Percentiles rank a stretch among this genome's conserved stretches.
These are phyloP conservation scores for Allantophomopsis lycopodina DNA, from an alignment of 2,329 filamentous ascomycete species.

Conservation along the genomic window DNA sequence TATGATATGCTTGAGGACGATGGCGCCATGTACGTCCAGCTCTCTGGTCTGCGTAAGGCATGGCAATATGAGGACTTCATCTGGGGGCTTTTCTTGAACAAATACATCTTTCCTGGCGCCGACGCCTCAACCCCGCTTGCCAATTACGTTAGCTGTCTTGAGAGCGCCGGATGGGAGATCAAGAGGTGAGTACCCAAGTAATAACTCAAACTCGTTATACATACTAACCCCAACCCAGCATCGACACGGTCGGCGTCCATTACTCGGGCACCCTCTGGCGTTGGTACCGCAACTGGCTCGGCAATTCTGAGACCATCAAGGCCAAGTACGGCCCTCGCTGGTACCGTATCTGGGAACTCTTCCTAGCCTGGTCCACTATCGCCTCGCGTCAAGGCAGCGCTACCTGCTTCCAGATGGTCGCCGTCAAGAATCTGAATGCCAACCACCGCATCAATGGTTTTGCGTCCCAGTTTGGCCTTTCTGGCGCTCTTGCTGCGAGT, in stretches of 20 bases:
- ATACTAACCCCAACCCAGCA: slow-evolving; percentile 4
- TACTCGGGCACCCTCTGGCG: slow-evolving; percentile 59
- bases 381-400: slow-evolving; percentile 71
- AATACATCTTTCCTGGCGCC: slow-evolving; percentile 61
- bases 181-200: slow-evolving; percentile 23
- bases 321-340: slow-evolving; percentile 56
- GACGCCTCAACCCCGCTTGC: slow-evolving; percentile 57
- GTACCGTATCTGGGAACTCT: slow-evolving; percentile 80
- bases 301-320: slow-evolving; percentile 53
- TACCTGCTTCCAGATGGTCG: slow-evolving; percentile 75
- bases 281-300: slow-evolving; percentile 65
- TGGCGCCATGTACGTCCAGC: slow-evolving; percentile 58
- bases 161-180: slow-evolving; percentile 55
- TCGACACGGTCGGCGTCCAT: slow-evolving; percentile 24
- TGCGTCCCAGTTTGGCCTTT: slow-evolving; percentile 51
- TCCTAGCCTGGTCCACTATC: slow-evolving; percentile 77
- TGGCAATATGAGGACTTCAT: slow-evolving; percentile 65
- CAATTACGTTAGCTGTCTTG: slow-evolving; percentile 50
- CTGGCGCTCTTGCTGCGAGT: slow-evolving; percentile 33
- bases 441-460: slow-evolving; percentile 72
- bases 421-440: slow-evolving; percentile 84
- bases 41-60: slow-evolving; percentile 53
- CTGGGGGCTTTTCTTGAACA: slow-evolving; percentile 67
- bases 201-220: no score
- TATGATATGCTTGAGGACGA: slow-evolving; percentile 60